Evolutionary conservation across 2,329 filamentous ascomycete genomes (phyloP), one percentile per base, ranked within the genome.

Genomic region (Cyphellophora attinorum): DNA sequence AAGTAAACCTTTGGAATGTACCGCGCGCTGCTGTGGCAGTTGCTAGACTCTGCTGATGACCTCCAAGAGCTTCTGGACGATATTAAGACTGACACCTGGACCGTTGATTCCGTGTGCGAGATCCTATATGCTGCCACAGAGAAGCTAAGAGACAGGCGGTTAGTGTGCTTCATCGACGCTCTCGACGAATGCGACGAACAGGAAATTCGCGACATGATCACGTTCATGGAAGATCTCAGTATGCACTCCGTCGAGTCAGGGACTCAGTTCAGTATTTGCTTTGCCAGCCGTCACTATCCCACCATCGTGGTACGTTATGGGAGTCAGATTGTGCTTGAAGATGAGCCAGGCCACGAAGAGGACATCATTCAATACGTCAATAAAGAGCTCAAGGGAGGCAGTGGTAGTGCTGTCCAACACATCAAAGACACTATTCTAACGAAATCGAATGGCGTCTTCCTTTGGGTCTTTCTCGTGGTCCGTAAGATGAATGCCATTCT

Each of bases 1-100:
- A 68, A 55, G 34, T 61, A 67, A 0, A 54, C 57, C 0, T 16
- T 51, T 0, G 71, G 72, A 0, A 59, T 76, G 50, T 73, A 71
- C 41, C 58, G 69, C 3, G 68, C 67, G 0, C 35, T 76, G 0
- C 35, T 75, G 0, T 40, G 54, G 2, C 67, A 75, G 25, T 47
- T 75, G 0, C 48, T 75, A 0, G 15, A 53, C 0, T 42, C 49
- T 1, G 37, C 51, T 1, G 50, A 56, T 0, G 50, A 60, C 0
- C 47, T 69, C 0, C 56, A 60, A 33, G 11, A 39, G 0, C 42
- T 59, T 0, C 40, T 67, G 0, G 38, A 36, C 27, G 32, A 35
- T 17, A 14, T 29, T 11, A 6, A 27, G 11, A 11, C 15, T 11
- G 4, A n/a, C 12, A 12, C 25, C 23, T 52, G 52, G 49, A 40